Base-by-base conservation (phyloP, 1,284 basidiomycete genomes). In the Ustilago xerochloae region DNA sequence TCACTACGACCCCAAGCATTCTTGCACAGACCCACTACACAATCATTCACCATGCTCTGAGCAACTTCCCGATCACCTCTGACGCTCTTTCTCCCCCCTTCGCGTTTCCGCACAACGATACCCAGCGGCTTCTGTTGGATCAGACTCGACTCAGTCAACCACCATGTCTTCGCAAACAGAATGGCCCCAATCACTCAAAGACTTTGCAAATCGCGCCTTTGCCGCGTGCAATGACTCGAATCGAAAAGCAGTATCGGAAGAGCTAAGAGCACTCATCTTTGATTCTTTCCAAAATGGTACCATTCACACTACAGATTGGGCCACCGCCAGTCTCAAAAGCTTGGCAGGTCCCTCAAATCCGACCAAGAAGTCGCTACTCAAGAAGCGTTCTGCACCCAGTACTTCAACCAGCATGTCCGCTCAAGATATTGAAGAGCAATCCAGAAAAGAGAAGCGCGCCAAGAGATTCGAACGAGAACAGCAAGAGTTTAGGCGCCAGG, bases 291-390 rank as follows among this genome's bases (percentile, higher is more conserved):
- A 83, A 53, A 88, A 89, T 79, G 90, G 92, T 84, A 89, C 91
- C 7, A 88, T 96, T 35, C 93, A 92, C 90, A 92, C 91, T 30
- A 94, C 91, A 57, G 93, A 96, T 84, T 96, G 93, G 93, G 86
- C 88, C 28, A 90, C 88, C 41, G 88, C 92, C 39, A 91, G 93
- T 85, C 87, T 96, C 66, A 88, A 92, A 87, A 91, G 90, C 91
- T 92, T 75, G n/a, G 82, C 78, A 82, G 75, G 64, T 30, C 30
- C 62, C 0, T 59, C 62, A 12, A 39, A 49, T 9, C 12, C 30
- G 13, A 24, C 61, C 12, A 67, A 68, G 3, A 71, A 39, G 54
- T 55, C 57, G 51, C 54, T 60, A 15, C 36, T 75, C 56, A 66
- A 73, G 63, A 73, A 75, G 49, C 64, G 75, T 1, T 53, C 51